Evolutionary conservation across 345 rosid species (phyloP).

Genomic region (Eutrema yunnanense): DNA sequence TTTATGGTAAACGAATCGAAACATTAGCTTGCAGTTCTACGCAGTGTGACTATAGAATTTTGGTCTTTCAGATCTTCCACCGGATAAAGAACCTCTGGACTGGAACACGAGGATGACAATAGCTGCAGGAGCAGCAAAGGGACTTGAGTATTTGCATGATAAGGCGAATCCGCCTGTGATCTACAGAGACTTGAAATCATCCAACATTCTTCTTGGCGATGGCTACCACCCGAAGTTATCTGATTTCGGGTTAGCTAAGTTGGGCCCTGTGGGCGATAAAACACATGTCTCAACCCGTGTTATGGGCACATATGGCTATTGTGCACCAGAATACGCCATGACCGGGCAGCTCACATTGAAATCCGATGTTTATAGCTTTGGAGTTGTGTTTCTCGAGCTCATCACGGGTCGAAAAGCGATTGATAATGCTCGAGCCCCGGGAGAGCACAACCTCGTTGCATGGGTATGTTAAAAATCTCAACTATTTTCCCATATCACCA

Average conservation of each 20-base stretch:
- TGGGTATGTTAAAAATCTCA: constrained; percentile 55
- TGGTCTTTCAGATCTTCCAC: constrained; percentile 63
- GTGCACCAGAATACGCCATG: constrained; percentile 99
- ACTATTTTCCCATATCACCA: background rate
- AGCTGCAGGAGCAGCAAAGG: constrained; percentile 99
- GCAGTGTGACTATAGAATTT: background rate
- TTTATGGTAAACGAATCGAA: background rate
- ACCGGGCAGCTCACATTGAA: constrained; percentile 95
- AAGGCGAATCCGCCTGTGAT: constrained; percentile 97
- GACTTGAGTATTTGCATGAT: constrained; percentile 93
- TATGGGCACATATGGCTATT: constrained; percentile 99
- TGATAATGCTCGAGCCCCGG: constrained; percentile 67
- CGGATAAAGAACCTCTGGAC: constrained; percentile 74
- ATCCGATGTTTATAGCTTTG: constrained; percentile 96
- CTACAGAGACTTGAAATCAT: constrained; percentile 89
- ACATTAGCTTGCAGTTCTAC: background rate
- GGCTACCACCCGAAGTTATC: constrained; percentile 91
- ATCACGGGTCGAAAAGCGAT: constrained; percentile 98
- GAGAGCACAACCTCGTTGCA: constrained; percentile 95
- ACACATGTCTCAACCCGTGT: constrained; percentile 98
- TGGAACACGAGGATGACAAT: constrained; percentile 98
- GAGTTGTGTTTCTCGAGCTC: constrained; percentile 95
- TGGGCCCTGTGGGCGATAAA: constrained; percentile 98
- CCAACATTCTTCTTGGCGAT: constrained; percentile 91
- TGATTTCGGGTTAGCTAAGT: constrained; percentile 92